Evolutionary conservation across 768 basidiomycete species (phyloP).

Genomic region (Lentinula lateritia): DNA sequence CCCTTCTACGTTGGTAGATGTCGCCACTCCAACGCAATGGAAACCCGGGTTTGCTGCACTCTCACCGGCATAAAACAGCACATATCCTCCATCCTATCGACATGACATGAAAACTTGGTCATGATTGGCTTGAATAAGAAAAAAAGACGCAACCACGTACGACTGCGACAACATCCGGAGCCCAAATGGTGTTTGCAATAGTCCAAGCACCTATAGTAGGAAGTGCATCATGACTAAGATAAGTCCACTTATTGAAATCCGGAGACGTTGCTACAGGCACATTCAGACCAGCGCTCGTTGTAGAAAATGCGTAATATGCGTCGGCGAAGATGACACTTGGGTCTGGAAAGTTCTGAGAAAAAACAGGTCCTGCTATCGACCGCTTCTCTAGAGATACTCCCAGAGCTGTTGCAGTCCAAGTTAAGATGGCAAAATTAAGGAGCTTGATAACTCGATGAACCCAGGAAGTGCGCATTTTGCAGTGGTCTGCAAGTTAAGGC

Average conservation of each 20-base stretch:
- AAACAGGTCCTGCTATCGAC: constrained; percentile 13
- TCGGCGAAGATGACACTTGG: constrained; percentile 14
- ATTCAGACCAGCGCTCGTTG: constrained; percentile 14
- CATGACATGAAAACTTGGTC: background rate
- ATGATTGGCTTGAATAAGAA: background rate
- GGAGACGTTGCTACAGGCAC: constrained; percentile 18
- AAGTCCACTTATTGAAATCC: constrained; percentile 16
- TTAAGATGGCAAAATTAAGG: background rate
- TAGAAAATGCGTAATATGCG: constrained; percentile 15
- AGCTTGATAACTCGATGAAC: background rate
- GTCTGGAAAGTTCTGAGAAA: constrained; percentile 17
- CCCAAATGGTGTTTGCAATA: constrained; percentile 14
- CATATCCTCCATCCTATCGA: constrained; percentile 9
- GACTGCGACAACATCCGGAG: constrained; percentile 14
- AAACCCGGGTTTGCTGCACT: constrained; percentile 1
- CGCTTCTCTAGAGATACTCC: background rate
- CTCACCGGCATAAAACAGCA: constrained; percentile 13
- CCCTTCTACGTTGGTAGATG: constrained; percentile 12
- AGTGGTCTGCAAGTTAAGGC: background rate
- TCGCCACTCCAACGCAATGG: constrained; percentile 19
- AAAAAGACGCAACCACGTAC: background rate
- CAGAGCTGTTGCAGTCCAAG: background rate
- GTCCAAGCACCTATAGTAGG: constrained; percentile 18
- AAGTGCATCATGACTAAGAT: constrained; percentile 15
- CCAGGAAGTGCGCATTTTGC: background rate